A percentile compares a stretch with the other conserved stretches of the same genome.
These are phyloP conservation scores for Stagonosporopsis rhizophila DNA, from an alignment of 2,329 filamentous ascomycete genomes.

Conservation along the genomic window DNA sequence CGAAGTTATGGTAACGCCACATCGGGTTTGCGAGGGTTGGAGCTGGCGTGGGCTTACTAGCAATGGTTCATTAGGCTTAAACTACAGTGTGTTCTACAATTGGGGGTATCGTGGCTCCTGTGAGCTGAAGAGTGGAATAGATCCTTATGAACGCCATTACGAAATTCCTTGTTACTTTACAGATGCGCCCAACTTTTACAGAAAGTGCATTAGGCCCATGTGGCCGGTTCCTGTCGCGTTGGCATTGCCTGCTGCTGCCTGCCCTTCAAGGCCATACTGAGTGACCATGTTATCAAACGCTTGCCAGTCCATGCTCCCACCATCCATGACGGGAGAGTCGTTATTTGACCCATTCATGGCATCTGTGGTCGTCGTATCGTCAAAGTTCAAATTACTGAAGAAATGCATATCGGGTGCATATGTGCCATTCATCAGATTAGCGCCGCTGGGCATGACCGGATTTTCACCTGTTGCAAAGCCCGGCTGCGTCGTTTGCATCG, in stretches of 20 bases:
- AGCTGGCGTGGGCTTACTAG: not conserved
- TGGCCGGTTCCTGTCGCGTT: slow-evolving; percentile 6
- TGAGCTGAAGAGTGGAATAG: slow-evolving; percentile 7
- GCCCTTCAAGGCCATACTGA: slow-evolving; percentile 55
- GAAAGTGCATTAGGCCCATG: slow-evolving; percentile 16
- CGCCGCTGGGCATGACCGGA: slow-evolving; percentile 4
- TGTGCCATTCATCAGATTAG: not conserved
- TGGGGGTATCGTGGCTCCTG: slow-evolving; percentile 11
- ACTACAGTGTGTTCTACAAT: slow-evolving; percentile 10
- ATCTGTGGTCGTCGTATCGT: slow-evolving; percentile 28
- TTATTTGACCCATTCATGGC: slow-evolving; percentile 13
- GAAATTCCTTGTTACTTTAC: not conserved
- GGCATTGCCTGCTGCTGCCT: slow-evolving; percentile 1
- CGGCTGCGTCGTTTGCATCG: slow-evolving; percentile 6
- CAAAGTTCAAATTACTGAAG: slow-evolving; percentile 3
- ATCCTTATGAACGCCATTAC: not conserved
- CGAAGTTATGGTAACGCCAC: not conserved
- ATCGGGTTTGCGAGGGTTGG: not conserved
- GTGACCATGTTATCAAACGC: slow-evolving; percentile 58
- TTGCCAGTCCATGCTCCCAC: slow-evolving; percentile 56
- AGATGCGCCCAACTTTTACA: not conserved
- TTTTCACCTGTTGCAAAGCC: slow-evolving; percentile 3
- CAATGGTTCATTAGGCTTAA: not conserved
- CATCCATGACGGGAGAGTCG: slow-evolving; percentile 44
- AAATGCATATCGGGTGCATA: slow-evolving; percentile 6